These are phyloP conservation scores for Esteya vermicola DNA, from an alignment of 2,329 filamentous ascomycete genomes.

Conservation along the genomic window DNA sequence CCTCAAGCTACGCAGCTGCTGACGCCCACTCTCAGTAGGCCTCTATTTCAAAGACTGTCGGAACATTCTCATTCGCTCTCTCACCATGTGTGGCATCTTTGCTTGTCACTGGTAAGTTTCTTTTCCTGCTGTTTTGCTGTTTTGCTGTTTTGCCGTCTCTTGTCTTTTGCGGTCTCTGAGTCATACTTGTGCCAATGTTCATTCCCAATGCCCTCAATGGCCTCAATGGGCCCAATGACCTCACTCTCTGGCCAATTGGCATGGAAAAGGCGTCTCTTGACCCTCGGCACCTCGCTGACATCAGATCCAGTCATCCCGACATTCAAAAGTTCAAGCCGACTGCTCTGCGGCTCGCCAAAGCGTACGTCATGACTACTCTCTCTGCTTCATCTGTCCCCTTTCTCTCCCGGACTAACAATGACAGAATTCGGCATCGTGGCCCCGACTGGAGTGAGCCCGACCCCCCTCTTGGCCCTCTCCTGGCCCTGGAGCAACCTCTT, in stretches of 20 bases:
- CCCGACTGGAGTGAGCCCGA: slow-evolving; percentile 77
- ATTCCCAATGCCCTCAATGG: too few species aligned
- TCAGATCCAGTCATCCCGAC: slow-evolving; percentile 61
- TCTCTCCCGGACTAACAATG: slow-evolving; percentile 14
- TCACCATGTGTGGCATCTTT: slow-evolving; percentile 86
- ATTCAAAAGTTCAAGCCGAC: slow-evolving; percentile 94
- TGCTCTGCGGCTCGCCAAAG: slow-evolving; percentile 84
- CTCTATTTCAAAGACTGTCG: too few species aligned
- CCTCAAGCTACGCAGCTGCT: too few species aligned
- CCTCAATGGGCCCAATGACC: too few species aligned
- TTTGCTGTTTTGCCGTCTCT: too few species aligned
- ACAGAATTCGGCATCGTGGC: slow-evolving; percentile 83
- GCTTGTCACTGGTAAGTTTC: slow-evolving; percentile 71
- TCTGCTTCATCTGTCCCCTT: slow-evolving; percentile 4
- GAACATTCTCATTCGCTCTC: neutral
- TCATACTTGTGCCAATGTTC: slow-evolving; percentile 13
- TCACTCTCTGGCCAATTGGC: neutral
- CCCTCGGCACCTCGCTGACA: slow-evolving; percentile 9
- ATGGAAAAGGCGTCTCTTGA: too few species aligned
- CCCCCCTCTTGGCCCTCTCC: too few species aligned
- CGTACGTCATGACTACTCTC: slow-evolving; percentile 42
- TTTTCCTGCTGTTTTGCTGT: slow-evolving; percentile 21
- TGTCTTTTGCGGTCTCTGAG: slow-evolving; percentile 16
- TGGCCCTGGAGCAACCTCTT: neutral
- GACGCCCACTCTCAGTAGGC: too few species aligned